Base-by-base conservation (phyloP, 257 asterid species). In the Ilex aquifolium region DNA sequence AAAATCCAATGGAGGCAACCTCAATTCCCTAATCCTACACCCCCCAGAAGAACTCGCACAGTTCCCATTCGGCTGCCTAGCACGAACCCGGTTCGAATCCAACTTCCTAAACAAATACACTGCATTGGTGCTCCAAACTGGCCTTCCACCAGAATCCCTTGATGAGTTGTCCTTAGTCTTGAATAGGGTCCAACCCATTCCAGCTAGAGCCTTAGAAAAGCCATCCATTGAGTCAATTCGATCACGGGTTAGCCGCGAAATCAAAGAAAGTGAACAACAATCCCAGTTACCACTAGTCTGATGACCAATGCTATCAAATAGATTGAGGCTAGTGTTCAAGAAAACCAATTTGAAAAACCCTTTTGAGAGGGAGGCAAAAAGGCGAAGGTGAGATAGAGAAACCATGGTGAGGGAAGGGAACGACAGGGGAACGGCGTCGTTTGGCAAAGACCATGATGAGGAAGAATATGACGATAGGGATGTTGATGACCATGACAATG, bases 341-440 rank as follows among this genome's bases (percentile, higher is more conserved):
- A 82, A 85, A 21, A 80, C 88, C 56, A 85, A 69, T 79, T 82
- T 85, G 86, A 85, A 85, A 60, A 71, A 79, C 1, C 86, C 85
- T 61, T 58, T 80, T 3, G 86, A 77, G 44, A 82, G 83, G 48
- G 10, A 58, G 46, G 61, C 83, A 31, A 85, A 82, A 58, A 73
- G 85, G 74, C 86, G 92, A 68, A 85, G 76, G 75, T 82, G 80
- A 71, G 83, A 73, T 13, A 77, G 79, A 17, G 85, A 75, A 0
- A 86, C 76, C 31, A 86, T 77, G 67, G 72, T 21, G 68, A 85
- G 79, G 64, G 92, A 82, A 70, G 92, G 92, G 63, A 85, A 85
- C 4, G 92, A 85, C 15, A 85, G 57, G 3, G 88, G 86, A 67
- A 77, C 88, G 69, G 72, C 65, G 72, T 74, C 83, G 77, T 73